Percentiles rank a stretch among this genome's conserved stretches.
These are phyloP conservation scores for Toxicodendron radicans DNA, from an alignment of 345 rosid genomes.

Conservation along the genomic window DNA sequence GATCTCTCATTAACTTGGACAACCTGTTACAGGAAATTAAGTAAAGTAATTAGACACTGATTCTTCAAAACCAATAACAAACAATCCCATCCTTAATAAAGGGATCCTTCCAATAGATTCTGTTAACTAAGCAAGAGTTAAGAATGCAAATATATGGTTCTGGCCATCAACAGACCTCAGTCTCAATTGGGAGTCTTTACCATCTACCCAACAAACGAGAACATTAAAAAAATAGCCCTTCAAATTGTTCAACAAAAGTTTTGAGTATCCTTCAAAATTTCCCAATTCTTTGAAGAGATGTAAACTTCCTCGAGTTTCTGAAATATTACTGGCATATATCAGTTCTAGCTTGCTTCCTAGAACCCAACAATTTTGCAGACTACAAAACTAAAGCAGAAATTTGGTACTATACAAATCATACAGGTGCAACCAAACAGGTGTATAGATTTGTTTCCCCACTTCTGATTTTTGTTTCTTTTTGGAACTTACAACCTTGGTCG, in stretches of 20 bases:
- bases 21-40: constrained; percentile 55
- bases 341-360: not conserved
- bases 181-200: not conserved
- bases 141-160: not conserved
- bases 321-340: not conserved
- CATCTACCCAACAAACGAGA: not conserved
- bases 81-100: not conserved
- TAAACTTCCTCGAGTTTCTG: not conserved
- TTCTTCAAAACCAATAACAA: constrained; percentile 7
- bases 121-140: not conserved
- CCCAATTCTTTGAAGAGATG: not conserved
- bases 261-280: not conserved
- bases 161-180: not conserved
- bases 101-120: not conserved
- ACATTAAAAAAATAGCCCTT: not conserved
- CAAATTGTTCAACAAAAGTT: not conserved
- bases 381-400: not conserved
- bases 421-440: not conserved
- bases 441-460: too few species aligned
- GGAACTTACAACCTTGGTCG: too few species aligned
- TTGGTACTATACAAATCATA: not conserved
- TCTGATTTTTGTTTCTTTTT: too few species aligned
- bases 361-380: not conserved
- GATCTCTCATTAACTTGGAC: constrained; percentile 70
- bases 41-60: constrained; percentile 6